Evolutionary conservation across 2,329 filamentous ascomycete species (phyloP).

Genomic region (Akanthomyces dipterigenus): DNA sequence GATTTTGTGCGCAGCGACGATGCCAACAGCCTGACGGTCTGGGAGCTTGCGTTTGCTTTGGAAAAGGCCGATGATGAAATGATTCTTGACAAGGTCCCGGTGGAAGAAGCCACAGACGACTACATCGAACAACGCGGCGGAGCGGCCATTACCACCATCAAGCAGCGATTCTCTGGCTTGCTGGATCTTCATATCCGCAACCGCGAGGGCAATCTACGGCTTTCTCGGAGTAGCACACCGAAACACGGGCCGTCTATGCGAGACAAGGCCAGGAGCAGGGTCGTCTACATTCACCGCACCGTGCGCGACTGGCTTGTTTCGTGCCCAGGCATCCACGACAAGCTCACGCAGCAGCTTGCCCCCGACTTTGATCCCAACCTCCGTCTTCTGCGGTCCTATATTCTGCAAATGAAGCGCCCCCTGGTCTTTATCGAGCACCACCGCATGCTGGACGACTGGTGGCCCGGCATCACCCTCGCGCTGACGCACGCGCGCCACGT

Average conservation of each 20-base stretch:
- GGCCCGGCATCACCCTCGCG: slow-evolving; percentile 30
- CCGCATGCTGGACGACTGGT: slow-evolving; percentile 32
- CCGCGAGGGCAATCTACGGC: slow-evolving; percentile 15
- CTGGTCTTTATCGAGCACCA: slow-evolving; percentile 30
- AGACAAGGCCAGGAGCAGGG: neutral
- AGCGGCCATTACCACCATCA: slow-evolving; percentile 13
- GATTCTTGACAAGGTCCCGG: slow-evolving; percentile 11
- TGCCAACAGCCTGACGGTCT: slow-evolving; percentile 23
- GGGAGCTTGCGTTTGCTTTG: slow-evolving; percentile 28
- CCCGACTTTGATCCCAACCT: slow-evolving; percentile 24
- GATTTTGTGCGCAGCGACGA: slow-evolving; percentile 27
- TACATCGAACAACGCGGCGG: slow-evolving; percentile 17
- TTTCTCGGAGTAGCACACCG: slow-evolving; percentile 2
- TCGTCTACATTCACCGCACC: slow-evolving; percentile 29
- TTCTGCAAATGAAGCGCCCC: slow-evolving; percentile 27
- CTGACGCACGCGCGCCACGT: slow-evolving; percentile 29
- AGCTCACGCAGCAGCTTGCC: slow-evolving; percentile 10
- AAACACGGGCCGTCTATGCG: neutral
- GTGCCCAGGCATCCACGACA: slow-evolving; percentile 16
- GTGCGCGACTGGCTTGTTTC: slow-evolving; percentile 28
- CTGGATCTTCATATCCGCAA: slow-evolving; percentile 19
- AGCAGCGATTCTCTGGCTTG: slow-evolving; percentile 20
- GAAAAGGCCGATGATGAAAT: slow-evolving; percentile 16
- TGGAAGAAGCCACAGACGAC: slow-evolving; percentile 17
- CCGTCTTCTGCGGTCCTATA: slow-evolving; percentile 25